phyloP scores from a whole-genome alignment of 345 rosid species.

The Euphorbia peplus region DNA sequence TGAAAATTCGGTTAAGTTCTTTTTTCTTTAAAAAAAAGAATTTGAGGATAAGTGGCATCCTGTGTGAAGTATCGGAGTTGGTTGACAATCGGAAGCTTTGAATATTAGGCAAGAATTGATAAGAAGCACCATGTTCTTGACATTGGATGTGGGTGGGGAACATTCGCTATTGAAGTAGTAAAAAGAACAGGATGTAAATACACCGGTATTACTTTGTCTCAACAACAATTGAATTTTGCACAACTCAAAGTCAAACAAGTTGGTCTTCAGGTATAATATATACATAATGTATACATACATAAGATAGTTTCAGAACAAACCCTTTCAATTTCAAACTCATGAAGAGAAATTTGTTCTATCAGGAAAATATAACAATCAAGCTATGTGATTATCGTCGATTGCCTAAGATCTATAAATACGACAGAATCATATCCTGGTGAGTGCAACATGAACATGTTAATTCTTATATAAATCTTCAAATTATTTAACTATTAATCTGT shows the following conservation, averaged over 20 bases:
- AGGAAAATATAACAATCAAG: slow-evolving; percentile 59
- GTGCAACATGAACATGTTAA: not conserved
- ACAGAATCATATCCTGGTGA: slow-evolving; percentile 83
- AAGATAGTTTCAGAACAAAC: no score
- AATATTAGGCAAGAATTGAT: slow-evolving; percentile 49
- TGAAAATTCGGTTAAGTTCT: no score
- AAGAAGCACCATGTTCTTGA: slow-evolving; percentile 68
- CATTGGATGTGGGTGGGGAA: slow-evolving; percentile 97
- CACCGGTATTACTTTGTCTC: slow-evolving; percentile 72
- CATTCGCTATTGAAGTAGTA: slow-evolving; percentile 77
- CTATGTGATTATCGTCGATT: slow-evolving; percentile 79
- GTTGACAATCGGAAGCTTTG: no score
- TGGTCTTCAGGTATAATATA: slow-evolving; percentile 62
- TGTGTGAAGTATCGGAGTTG: no score
- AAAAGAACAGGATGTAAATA: slow-evolving; percentile 76
- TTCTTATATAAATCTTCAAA: no score
- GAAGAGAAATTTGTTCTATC: not conserved
- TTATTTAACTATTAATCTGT: no score
- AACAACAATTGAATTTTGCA: slow-evolving; percentile 69
- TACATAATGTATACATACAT: no score
- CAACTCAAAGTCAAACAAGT: slow-evolving; percentile 70
- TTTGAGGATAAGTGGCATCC: no score
- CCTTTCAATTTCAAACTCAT: not conserved
- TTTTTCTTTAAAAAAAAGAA: no score
- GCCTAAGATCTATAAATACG: slow-evolving; percentile 47